Percentiles rank a stretch among this genome's conserved stretches.
phyloP scores from a whole-genome alignment of 495 filamentous ascomycete genomes.

The Aspergillus ostianus region DNA sequence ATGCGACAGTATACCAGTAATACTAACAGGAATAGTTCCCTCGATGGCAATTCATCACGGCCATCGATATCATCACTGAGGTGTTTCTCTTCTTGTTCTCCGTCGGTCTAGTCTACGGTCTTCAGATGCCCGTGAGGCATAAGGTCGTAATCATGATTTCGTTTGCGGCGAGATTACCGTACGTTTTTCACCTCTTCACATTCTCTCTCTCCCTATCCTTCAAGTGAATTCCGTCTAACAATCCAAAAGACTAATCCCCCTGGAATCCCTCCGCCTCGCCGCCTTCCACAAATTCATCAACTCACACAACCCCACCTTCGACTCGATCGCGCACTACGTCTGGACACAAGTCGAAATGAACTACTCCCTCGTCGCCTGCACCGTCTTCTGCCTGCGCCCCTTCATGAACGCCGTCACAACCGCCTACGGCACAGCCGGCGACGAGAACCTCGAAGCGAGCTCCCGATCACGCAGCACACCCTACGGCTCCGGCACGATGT shows the following conservation, averaged over 20 bases:
- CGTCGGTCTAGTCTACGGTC: constrained; percentile 25
- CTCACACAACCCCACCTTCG: constrained; percentile 32
- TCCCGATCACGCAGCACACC: background rate
- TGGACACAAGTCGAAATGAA: constrained; percentile 35
- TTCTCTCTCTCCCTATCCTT: background rate
- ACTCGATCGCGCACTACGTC: constrained; percentile 25
- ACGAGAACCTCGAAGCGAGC: constrained; percentile 6
- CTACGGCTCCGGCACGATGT: background rate
- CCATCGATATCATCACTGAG: constrained; percentile 33
- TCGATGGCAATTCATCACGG: constrained; percentile 31
- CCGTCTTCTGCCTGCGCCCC: constrained; percentile 9
- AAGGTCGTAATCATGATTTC: constrained; percentile 33
- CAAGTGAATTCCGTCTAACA: background rate
- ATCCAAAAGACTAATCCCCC: constrained; percentile 22
- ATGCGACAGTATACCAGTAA: background rate
- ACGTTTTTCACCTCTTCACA: constrained; percentile 8
- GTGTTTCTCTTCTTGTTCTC: constrained; percentile 25
- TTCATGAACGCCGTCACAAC: constrained; percentile 10
- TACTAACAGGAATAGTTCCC: constrained; percentile 19
- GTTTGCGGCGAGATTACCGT: constrained; percentile 35
- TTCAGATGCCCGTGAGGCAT: constrained; percentile 23
- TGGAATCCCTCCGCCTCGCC: constrained; percentile 20
- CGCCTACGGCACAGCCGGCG: constrained; percentile 9
- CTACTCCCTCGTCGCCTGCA: constrained; percentile 26
- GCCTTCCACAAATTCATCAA: constrained; percentile 14